Percentiles rank a stretch among this genome's conserved stretches.
Evolutionary conservation across 2,329 filamentous ascomycete species (phyloP).

Genomic region (Phaeosphaeria sp.): DNA sequence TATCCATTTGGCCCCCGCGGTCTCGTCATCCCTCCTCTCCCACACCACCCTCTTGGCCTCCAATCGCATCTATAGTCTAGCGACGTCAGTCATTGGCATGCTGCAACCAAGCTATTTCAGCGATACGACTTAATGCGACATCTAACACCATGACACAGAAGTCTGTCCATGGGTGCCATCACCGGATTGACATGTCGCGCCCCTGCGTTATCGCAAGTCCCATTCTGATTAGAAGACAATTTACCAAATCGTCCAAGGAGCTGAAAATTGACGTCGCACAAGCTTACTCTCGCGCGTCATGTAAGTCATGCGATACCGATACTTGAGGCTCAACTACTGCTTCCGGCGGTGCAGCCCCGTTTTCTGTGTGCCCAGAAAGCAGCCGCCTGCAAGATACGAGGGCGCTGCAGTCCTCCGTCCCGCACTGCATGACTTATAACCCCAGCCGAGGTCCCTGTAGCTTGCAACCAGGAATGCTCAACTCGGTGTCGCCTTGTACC

Average conservation of each 20-base stretch:
- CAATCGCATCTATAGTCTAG: background rate
- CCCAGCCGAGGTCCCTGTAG: constrained; percentile 1
- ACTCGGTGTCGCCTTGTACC: background rate
- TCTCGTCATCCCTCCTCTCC: background rate
- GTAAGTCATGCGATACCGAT: background rate
- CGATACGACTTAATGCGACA: background rate
- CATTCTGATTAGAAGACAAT: background rate
- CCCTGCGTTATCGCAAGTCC: too few relatives aligned
- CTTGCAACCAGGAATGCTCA: background rate
- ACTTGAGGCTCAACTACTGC: constrained; percentile 6
- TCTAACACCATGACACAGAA: background rate
- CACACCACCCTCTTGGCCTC: background rate
- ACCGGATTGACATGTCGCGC: too few relatives aligned
- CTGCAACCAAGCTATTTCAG: too few relatives aligned
- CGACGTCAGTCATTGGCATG: too few relatives aligned
- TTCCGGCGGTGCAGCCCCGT: constrained; percentile 1
- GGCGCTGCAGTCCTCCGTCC: background rate
- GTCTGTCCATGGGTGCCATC: too few relatives aligned
- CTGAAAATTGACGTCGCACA: background rate
- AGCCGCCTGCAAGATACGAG: constrained; percentile 1
- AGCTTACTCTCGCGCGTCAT: background rate
- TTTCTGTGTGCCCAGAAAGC: background rate
- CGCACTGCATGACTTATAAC: background rate
- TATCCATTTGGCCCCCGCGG: background rate
- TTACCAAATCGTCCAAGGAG: background rate